These are phyloP conservation scores for Chenopodium suecicum DNA, from an alignment of 148 eudicot species.

Conservation along the genomic window DNA sequence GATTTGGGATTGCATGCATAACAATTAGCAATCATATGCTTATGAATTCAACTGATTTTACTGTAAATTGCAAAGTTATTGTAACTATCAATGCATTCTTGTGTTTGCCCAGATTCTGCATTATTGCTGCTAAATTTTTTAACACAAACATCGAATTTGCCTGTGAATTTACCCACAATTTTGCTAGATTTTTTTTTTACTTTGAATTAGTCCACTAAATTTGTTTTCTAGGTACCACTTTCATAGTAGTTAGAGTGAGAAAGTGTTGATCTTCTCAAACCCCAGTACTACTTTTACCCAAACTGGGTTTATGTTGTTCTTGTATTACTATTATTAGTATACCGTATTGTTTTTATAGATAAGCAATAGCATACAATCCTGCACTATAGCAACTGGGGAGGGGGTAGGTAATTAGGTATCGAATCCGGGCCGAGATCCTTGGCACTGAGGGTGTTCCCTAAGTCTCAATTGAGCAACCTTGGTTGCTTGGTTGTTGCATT, in stretches of 20 bases:
- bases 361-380: background rate
- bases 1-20: background rate
- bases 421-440: background rate
- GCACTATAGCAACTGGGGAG: background rate
- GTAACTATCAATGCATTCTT: background rate
- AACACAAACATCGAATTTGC: background rate
- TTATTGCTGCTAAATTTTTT: background rate
- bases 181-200: background rate
- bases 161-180: background rate
- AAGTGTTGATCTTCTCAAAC: background rate
- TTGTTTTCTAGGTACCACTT: background rate
- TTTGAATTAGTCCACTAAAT: background rate
- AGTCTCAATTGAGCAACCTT: background rate
- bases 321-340: background rate
- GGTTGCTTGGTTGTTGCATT: background rate
- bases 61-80: background rate
- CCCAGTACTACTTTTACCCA: background rate
- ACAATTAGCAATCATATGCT: background rate
- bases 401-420: background rate
- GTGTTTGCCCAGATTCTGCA: background rate
- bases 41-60: background rate
- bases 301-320: background rate
- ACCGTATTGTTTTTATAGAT: background rate
- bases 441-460: background rate
- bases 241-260: background rate